phyloP scores from a whole-genome alignment of 768 basidiomycete species.

The Phylloporus arenicola region DNA sequence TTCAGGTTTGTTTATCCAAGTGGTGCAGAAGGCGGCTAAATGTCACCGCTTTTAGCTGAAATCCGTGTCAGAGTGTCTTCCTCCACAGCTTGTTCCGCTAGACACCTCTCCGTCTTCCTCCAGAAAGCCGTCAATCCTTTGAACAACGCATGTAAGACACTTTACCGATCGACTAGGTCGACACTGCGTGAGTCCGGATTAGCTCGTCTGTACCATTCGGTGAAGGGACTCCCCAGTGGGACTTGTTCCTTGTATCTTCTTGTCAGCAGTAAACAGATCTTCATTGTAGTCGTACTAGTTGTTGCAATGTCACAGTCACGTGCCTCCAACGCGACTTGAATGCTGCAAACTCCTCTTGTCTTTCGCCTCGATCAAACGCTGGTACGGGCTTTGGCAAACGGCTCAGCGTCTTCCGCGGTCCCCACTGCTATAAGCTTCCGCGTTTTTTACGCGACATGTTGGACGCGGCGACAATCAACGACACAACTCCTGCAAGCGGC shows the following conservation, averaged over 20 bases:
- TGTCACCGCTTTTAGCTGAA: constrained; percentile 9
- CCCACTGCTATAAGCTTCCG: neutral
- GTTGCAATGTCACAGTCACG: constrained; percentile 29
- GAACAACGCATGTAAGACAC: neutral
- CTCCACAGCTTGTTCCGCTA: constrained; percentile 8
- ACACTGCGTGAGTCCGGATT: neutral
- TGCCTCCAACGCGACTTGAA: constrained; percentile 27
- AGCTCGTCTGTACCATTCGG: neutral
- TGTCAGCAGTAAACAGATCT: constrained; percentile 1
- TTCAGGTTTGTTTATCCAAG: constrained; percentile 31
- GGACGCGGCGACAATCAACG: constrained; percentile 17
- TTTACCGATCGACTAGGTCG: neutral
- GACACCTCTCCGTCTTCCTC: constrained; percentile 12
- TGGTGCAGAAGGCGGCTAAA: constrained; percentile 6
- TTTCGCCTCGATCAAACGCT: constrained; percentile 15
- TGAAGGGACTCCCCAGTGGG: neutral
- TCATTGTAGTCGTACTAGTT: constrained; percentile 1
- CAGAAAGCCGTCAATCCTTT: constrained; percentile 14
- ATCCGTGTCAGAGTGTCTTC: constrained; percentile 9
- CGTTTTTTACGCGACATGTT: constrained; percentile 10
- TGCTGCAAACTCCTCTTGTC: constrained; percentile 6
- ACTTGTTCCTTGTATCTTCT: neutral
- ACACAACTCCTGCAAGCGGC: constrained; percentile 27
- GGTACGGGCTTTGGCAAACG: neutral
- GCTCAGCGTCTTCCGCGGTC: neutral